These are phyloP conservation scores for Letharia columbiana DNA, from an alignment of 495 filamentous ascomycete genomes.

Conservation along the genomic window DNA sequence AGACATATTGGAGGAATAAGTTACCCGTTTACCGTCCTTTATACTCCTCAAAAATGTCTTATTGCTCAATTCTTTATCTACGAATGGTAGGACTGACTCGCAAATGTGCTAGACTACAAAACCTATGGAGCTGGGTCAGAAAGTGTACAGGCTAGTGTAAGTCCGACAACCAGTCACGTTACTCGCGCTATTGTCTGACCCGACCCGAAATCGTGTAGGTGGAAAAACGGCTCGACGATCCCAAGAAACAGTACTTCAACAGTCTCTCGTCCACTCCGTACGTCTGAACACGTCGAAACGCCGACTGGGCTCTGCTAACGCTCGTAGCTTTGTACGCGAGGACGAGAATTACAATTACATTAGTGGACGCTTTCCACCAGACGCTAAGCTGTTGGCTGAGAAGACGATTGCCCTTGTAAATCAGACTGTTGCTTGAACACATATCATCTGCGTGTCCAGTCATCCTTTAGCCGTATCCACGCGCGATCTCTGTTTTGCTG, in stretches of 20 bases:
- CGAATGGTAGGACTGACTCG: no score
- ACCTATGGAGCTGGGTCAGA: constrained; percentile 46
- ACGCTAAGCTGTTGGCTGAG: constrained; percentile 40
- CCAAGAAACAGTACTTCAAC: constrained; percentile 39
- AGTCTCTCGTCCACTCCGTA: constrained; percentile 41
- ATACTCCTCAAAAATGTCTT: no score
- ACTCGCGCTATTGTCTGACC: neutral
- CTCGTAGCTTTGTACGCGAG: constrained; percentile 40
- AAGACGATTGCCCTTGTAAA: constrained; percentile 39
- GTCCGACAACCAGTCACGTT: neutral
- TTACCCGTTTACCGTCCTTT: no score
- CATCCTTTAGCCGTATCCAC: neutral
- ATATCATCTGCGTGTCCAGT: neutral
- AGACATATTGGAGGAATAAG: neutral
- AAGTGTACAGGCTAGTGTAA: constrained; percentile 41
- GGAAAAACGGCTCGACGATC: constrained; percentile 37
- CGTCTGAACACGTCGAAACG: constrained; percentile 23
- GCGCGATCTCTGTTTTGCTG: neutral
- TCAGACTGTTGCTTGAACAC: neutral
- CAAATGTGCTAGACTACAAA: constrained; percentile 33
- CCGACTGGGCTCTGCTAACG: neutral
- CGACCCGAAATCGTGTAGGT: constrained; percentile 29
- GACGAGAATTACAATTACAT: constrained; percentile 48
- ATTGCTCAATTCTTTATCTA: no score
- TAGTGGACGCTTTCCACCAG: constrained; percentile 42